phyloP scores from a whole-genome alignment of 371 early-diverging fungal genomes.

The Mucor indicus region DNA sequence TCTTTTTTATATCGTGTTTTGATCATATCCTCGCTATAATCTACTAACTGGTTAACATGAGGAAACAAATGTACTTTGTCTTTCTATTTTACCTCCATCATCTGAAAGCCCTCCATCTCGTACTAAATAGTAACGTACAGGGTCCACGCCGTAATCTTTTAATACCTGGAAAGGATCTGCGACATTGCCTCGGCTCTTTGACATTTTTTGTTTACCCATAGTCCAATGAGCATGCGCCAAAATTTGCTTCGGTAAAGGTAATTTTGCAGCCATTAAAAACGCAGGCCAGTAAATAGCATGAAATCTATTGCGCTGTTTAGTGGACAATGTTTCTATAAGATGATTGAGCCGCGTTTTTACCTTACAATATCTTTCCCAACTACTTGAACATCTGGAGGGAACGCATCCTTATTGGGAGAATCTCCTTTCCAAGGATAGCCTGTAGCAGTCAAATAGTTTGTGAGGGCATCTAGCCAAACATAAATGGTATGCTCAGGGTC shows the following conservation, averaged over 20 bases:
- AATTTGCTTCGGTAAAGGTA: slow-evolving; percentile 77
- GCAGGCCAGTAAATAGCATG: slow-evolving; percentile 97
- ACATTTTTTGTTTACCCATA: slow-evolving; percentile 86
- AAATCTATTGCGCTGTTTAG: slow-evolving; percentile 49
- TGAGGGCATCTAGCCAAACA: slow-evolving; percentile 96
- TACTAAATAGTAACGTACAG: slow-evolving; percentile 88
- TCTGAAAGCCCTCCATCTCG: slow-evolving; percentile 87
- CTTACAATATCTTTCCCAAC: slow-evolving; percentile 96
- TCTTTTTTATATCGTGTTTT: slow-evolving; percentile 71
- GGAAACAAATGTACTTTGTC: neutral
- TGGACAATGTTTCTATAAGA: neutral
- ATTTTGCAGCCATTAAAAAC: slow-evolving; percentile 83
- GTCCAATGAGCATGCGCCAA: slow-evolving; percentile 96
- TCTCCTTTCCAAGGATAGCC: slow-evolving; percentile 72
- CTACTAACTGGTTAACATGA: slow-evolving; percentile 25
- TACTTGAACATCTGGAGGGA: slow-evolving; percentile 83
- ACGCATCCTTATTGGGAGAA: slow-evolving; percentile 31
- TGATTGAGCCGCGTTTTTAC: slow-evolving; percentile 18
- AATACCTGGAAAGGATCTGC: slow-evolving; percentile 79
- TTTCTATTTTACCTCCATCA: slow-evolving; percentile 58
- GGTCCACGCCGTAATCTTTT: slow-evolving; percentile 75
- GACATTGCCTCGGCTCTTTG: slow-evolving; percentile 90
- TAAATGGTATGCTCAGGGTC: slow-evolving; percentile 90
- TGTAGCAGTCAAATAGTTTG: slow-evolving; percentile 87
- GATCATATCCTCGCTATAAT: slow-evolving; percentile 72